Percentiles rank a stretch among this genome's conserved stretches.
Conservation (phyloP, 83 land plant species). For the Picea engelmannii region DNA sequence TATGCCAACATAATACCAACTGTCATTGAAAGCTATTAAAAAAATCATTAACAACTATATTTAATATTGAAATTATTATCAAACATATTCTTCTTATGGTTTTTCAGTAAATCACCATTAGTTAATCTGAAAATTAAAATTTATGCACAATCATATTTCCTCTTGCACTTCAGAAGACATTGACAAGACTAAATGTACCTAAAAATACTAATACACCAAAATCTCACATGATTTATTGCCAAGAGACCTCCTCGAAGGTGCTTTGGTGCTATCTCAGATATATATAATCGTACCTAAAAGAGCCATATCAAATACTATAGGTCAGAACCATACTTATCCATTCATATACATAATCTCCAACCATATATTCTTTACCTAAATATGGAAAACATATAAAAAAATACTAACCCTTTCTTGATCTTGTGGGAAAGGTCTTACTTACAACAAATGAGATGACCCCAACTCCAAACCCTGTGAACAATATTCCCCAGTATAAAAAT, state of each 20-base stretch:
- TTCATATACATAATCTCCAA: background rate
- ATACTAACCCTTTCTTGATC: background rate
- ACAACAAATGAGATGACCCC: constrained; percentile 41
- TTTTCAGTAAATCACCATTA: background rate
- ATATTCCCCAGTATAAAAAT: constrained; percentile 67
- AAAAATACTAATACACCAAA: background rate
- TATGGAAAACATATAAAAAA: background rate
- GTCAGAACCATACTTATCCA: background rate
- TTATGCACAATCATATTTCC: too few relatives aligned
- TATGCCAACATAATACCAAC: constrained; percentile 76
- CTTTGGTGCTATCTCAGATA: constrained; percentile 43
- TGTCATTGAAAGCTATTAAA: constrained; percentile 62
- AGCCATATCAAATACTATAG: background rate
- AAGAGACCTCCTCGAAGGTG: constrained; percentile 77
- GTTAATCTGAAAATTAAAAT: background rate
- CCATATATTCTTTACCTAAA: background rate
- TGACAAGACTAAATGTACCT: background rate
- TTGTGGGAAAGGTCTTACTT: background rate
- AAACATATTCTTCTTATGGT: too few relatives aligned
- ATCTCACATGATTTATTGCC: constrained; percentile 82
- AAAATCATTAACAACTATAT: background rate
- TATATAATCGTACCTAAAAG: constrained; percentile 70
- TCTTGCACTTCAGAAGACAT: background rate
- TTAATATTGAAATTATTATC: background rate
- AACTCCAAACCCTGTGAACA: constrained; percentile 69